phyloP scores from a whole-genome alignment of 257 asterid species.

The Solanum dulcamara region DNA sequence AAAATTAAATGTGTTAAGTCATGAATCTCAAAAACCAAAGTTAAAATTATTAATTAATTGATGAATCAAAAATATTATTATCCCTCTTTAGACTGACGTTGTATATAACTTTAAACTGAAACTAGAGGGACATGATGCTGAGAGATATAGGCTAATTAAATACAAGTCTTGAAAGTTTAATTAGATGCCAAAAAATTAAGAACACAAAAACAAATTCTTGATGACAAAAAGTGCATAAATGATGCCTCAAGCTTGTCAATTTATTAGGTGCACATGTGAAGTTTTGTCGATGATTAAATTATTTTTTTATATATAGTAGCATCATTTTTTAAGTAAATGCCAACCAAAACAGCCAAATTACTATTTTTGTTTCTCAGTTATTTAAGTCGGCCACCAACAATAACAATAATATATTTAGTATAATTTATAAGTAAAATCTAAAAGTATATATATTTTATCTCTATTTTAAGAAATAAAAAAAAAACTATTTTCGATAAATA shows the following conservation, averaged over 20 bases:
- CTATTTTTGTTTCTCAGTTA: neutral
- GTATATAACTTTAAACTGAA: neutral
- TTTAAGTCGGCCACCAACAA: neutral
- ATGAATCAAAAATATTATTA: neutral
- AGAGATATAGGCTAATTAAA: neutral
- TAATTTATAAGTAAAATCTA: too few relatives aligned
- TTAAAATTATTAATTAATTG: too few relatives aligned
- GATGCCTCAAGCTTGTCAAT: neutral
- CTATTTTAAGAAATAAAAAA: too few relatives aligned
- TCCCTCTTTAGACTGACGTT: neutral
- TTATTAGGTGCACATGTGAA: neutral
- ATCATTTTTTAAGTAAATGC: neutral
- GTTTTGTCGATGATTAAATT: neutral
- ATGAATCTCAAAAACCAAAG: neutral
- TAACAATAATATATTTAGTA: too few relatives aligned
- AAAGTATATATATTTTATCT: too few relatives aligned
- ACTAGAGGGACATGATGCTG: neutral
- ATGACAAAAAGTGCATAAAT: neutral
- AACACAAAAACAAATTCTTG: neutral
- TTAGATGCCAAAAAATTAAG: neutral
- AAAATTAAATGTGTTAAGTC: neutral
- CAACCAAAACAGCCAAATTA: neutral
- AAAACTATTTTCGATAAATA: too few relatives aligned
- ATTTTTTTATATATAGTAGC: too few relatives aligned
- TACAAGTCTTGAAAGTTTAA: neutral